Evolutionary conservation across 2,329 filamentous ascomycete genomes (phyloP).

Genomic region (Cyphellophora attinorum): DNA sequence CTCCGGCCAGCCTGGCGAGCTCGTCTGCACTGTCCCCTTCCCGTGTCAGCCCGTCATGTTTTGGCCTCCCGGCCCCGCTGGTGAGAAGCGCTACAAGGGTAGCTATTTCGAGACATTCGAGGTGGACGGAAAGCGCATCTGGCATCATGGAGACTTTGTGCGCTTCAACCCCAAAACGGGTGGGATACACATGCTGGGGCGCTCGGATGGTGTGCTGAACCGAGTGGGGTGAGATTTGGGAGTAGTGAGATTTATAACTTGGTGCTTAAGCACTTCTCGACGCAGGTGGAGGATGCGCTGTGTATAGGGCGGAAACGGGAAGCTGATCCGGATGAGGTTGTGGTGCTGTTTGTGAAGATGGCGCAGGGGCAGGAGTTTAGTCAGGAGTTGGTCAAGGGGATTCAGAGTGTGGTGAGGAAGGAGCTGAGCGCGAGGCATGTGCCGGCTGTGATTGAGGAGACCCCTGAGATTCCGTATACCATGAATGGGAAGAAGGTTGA

Average conservation of each 20-base stretch:
- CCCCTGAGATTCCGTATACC: slow-evolving; percentile 80
- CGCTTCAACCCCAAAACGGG: slow-evolving; percentile 60
- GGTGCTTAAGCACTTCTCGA: slow-evolving; percentile 71
- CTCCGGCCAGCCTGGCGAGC: slow-evolving; percentile 67
- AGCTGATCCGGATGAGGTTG: slow-evolving; percentile 71
- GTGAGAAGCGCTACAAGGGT: slow-evolving; percentile 65
- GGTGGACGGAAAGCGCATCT: slow-evolving; percentile 42
- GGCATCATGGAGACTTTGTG: slow-evolving; percentile 95
- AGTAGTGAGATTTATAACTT: slow-evolving; percentile 95
- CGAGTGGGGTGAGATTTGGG: slow-evolving; percentile 81
- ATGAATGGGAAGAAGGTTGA: slow-evolving; percentile 98
- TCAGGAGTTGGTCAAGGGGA: slow-evolving; percentile 49
- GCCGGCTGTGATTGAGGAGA: slow-evolving; percentile 71
- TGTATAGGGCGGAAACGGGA: slow-evolving; percentile 70
- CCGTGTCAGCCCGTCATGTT: slow-evolving; percentile 87
- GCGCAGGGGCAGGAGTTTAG: slow-evolving; percentile 46
- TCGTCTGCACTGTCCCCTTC: slow-evolving; percentile 80
- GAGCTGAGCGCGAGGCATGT: slow-evolving; percentile 87
- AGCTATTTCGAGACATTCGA: slow-evolving; percentile 82
- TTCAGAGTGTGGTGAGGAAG: slow-evolving; percentile 60
- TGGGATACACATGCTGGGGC: slow-evolving; percentile 80
- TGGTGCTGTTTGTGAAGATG: slow-evolving; percentile 82
- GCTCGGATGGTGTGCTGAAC: slow-evolving; percentile 88
- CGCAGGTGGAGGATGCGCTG: slow-evolving; percentile 72
- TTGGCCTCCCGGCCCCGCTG: slow-evolving; percentile 57